phyloP scores from a whole-genome alignment of 2,329 filamentous ascomycete species.

The Clonostachys solani region DNA sequence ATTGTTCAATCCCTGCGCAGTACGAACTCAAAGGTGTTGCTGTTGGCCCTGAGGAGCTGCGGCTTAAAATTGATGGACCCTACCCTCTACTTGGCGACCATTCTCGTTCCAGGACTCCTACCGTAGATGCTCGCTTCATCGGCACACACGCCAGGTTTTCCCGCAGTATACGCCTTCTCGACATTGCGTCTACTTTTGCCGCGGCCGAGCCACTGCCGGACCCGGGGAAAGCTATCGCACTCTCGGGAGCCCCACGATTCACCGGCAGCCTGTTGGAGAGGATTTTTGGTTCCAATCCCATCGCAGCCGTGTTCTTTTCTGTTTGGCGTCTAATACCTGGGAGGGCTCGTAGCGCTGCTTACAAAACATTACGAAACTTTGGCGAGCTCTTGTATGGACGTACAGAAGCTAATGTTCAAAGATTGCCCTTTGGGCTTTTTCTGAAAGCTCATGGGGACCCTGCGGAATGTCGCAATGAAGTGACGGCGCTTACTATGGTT shows the following conservation, averaged over 20 bases:
- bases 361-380: neutral
- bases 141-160: slow-evolving; percentile 18
- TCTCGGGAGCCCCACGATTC: too few relatives aligned
- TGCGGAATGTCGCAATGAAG: slow-evolving; percentile 15
- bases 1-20: neutral
- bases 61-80: slow-evolving; percentile 11
- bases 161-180: slow-evolving; percentile 10
- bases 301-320: slow-evolving; percentile 1
- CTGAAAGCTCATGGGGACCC: slow-evolving; percentile 13
- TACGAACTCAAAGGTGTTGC: slow-evolving; percentile 1
- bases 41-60: slow-evolving; percentile 3
- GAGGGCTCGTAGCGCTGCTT: neutral
- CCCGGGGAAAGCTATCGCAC: too few relatives aligned
- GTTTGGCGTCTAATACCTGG: slow-evolving; percentile 3
- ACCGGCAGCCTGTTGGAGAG: too few relatives aligned
- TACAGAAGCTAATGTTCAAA: slow-evolving; percentile 6
- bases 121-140: slow-evolving; percentile 19
- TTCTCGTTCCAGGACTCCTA: slow-evolving; percentile 14
- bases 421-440: slow-evolving; percentile 22
- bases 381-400: slow-evolving; percentile 3
- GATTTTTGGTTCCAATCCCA: too few relatives aligned
- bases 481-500: slow-evolving; percentile 16
- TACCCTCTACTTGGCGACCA: slow-evolving; percentile 21
- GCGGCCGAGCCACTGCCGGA: too few relatives aligned
- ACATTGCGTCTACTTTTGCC: too few relatives aligned